Evolutionary conservation across 306 rosid species (phyloP).

Genomic region (Pyrus pyrifolia): DNA sequence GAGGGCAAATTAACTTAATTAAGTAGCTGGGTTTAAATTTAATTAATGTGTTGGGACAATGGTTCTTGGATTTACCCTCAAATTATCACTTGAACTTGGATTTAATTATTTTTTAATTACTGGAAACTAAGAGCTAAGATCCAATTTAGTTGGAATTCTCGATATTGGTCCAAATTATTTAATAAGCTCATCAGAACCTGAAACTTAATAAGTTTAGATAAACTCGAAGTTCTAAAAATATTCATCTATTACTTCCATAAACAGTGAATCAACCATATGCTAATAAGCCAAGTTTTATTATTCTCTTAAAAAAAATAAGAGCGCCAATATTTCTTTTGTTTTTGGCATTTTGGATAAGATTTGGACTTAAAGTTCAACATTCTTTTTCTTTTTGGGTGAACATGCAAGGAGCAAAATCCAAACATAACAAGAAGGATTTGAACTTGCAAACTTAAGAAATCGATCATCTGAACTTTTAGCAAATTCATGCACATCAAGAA

Average conservation of each 20-base stretch:
- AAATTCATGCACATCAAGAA: not conserved
- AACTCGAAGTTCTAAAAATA: not conserved
- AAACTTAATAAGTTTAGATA: not conserved
- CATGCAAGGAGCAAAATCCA: not conserved
- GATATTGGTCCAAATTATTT: not conserved
- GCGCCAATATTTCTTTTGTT: not conserved
- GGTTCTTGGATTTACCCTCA: constrained; percentile 4
- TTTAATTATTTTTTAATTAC: not conserved
- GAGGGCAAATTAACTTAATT: not conserved
- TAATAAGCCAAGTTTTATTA: not conserved
- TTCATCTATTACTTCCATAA: not conserved
- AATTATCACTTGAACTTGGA: not conserved
- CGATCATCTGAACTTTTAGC: no score
- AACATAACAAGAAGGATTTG: not conserved
- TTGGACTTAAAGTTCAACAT: not conserved
- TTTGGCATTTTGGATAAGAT: not conserved
- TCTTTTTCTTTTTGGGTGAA: not conserved
- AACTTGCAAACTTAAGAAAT: no score
- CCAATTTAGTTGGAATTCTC: constrained; percentile 3
- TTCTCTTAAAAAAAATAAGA: not conserved
- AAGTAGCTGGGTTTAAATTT: not conserved
- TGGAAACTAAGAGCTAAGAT: not conserved
- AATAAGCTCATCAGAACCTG: not conserved
- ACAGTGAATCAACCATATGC: not conserved
- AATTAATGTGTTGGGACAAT: constrained; percentile 15